These are phyloP conservation scores for Aschersonia sp. DNA, from an alignment of 2,329 filamentous ascomycete species.

Conservation along the genomic window DNA sequence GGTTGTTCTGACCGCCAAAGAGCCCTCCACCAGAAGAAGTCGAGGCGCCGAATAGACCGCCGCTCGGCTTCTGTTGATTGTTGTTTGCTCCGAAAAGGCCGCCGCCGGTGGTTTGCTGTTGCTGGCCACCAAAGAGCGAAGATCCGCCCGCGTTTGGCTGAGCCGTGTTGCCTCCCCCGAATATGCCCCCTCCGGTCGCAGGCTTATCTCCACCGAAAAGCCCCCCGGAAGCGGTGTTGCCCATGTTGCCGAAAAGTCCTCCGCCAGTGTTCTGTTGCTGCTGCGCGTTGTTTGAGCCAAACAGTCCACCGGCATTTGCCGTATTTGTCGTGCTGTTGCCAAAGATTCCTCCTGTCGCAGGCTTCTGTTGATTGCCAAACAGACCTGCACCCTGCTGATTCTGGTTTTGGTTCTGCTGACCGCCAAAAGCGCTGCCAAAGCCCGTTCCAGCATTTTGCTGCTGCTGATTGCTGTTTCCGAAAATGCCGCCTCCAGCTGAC, in stretches of 20 bases:
- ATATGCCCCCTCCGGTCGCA: constrained; percentile 22
- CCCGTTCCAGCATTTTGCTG: constrained; percentile 12
- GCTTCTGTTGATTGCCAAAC: constrained; percentile 30
- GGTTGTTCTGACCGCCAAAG: constrained; percentile 36
- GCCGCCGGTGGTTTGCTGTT: constrained; percentile 21
- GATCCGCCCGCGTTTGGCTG: constrained; percentile 20
- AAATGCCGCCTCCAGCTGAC: constrained; percentile 27
- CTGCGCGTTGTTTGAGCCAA: constrained; percentile 26
- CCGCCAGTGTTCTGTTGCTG: constrained; percentile 25
- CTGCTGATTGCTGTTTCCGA: constrained; percentile 24
- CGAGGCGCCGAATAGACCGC: constrained; percentile 36
- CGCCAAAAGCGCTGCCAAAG: constrained; percentile 20
- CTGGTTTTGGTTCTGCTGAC: constrained; percentile 15
- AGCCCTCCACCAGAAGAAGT: constrained; percentile 32
- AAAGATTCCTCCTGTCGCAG: constrained; percentile 18
- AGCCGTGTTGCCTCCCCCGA: constrained; percentile 20
- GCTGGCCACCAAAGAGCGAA: constrained; percentile 29
- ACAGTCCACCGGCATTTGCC: constrained; percentile 24
- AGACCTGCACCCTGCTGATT: constrained; percentile 21
- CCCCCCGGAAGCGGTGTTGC: constrained; percentile 16
- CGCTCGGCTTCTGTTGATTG: constrained; percentile 23
- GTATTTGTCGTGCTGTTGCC: constrained; percentile 17
- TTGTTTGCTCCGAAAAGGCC: constrained; percentile 34
- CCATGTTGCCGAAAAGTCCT: constrained; percentile 14
- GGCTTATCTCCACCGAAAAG: constrained; percentile 24